Base-by-base conservation (phyloP, 169 alveolate genomes). In the Eimeria acervulina region DNA sequence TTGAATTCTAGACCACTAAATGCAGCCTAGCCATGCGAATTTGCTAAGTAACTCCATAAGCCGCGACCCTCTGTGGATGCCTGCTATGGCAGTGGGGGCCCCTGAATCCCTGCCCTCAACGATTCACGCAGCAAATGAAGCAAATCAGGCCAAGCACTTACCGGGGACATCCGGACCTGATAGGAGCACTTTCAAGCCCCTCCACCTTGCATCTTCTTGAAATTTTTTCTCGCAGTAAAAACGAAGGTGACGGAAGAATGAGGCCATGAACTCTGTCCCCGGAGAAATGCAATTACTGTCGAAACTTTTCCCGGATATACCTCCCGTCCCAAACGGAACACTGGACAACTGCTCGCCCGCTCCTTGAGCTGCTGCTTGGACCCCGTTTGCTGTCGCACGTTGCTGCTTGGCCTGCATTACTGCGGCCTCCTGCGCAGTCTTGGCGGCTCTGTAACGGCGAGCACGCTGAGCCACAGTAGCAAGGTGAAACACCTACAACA, bases 211-310 rank as follows among this genome's bases (percentile, higher is more conserved):
- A 94, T 98, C 98, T 70, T 97, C 97, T 42, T 98, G 97, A 63
- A 99, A 95, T 96, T 99, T 98, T 61, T 99, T 98, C 97, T 98
- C 97, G 94, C 99, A 97, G 93, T 97, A 99, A 95, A 97, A 98
- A 95, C 98, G 93, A 97, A 97, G 84, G 36, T 96, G 97, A 33
- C 90, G 87, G 52, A 98, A 97, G 87, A 98, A 97, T 91, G 98
- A 98, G 90, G 98, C 97, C 99, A 99, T 99, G 96, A 99, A 99
- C 90, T 99, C 99, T 19, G 99, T 99, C 55, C 99, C 99, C 26
- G 99, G 99, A 19, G 99, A 99, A 91, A 99, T 99, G 93, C 98
- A 99, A 97, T 99, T 99, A 95, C 99, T 98, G 97, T 99, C 99
- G 99, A 99, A 95, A 17, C 93, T 59, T 31, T 81, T 47, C 42